Evolutionary conservation across 1,139 yeast genomes (phyloP).

Genomic region (Hanseniaspora uvarum): DNA sequence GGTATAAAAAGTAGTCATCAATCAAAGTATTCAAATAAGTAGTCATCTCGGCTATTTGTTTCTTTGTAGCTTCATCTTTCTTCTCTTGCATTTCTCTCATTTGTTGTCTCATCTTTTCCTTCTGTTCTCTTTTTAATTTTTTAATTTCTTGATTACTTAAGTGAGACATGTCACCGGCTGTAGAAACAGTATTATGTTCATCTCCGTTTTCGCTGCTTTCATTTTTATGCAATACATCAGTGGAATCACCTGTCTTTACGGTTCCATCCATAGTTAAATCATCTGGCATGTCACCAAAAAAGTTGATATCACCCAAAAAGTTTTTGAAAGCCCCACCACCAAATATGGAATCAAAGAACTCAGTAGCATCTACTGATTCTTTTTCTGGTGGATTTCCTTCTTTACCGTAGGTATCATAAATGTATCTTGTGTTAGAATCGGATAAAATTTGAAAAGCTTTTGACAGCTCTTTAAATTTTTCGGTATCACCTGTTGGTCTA

Average conservation of each 20-base stretch:
- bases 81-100: conserved; percentile 50
- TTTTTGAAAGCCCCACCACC: conserved; percentile 70
- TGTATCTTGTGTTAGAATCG: conserved; percentile 48
- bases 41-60: conserved; percentile 46
- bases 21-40: conserved; percentile 39
- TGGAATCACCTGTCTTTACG: conserved; percentile 1
- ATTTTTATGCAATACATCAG: conserved; percentile 15
- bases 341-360: conserved; percentile 57
- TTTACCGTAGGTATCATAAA: conserved; percentile 57
- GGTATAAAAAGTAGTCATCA: conserved; percentile 30
- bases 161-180: conserved; percentile 1
- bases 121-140: conserved; percentile 15
- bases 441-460: conserved; percentile 61
- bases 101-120: conserved; percentile 10
- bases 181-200: conserved; percentile 6
- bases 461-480: conserved; percentile 54
- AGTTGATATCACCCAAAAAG: conserved; percentile 66
- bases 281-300: conserved; percentile 46
- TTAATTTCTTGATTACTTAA: conserved; percentile 4
- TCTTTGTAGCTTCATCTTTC: conserved; percentile 44
- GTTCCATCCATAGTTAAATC: conserved; percentile 23
- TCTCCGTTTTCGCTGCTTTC: conserved; percentile 23
- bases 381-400: conserved; percentile 58
- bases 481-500: conserved; percentile 61
- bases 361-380: conserved; percentile 49